A percentile compares a stretch with the other conserved stretches of the same genome.
phyloP scores from a whole-genome alignment of 768 basidiomycete species.

The Polyporus arcularius region DNA sequence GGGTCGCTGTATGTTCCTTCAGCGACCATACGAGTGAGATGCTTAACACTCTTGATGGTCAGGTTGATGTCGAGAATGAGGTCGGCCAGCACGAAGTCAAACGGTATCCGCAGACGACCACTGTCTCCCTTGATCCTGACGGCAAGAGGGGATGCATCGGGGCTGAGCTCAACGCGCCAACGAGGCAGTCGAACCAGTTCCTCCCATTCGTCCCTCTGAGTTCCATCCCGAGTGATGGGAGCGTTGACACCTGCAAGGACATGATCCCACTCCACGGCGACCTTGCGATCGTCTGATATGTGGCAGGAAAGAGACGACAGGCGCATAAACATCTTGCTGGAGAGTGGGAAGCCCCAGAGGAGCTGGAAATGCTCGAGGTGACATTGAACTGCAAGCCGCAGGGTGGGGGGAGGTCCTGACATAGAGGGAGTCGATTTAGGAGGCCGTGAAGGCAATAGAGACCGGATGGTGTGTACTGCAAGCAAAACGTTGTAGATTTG shows the following conservation, averaged over 20 bases:
- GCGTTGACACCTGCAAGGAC: conserved; percentile 62
- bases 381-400: conserved; percentile 26
- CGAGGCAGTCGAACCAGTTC: conserved; percentile 65
- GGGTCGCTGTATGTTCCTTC: conserved; percentile 54
- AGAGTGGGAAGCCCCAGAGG: conserved; percentile 44
- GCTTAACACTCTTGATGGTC: conserved; percentile 71
- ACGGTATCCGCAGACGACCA: conserved; percentile 76
- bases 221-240: conserved; percentile 38
- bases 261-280: conserved; percentile 42
- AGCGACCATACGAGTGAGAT: conserved; percentile 59
- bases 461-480: conserved; percentile 53
- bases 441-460: conserved; percentile 33
- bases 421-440: conserved; percentile 6
- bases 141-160: conserved; percentile 33
- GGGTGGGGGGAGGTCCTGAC: conserved; percentile 21
- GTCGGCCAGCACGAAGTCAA: conserved; percentile 73
- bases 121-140: conserved; percentile 62
- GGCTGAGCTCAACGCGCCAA: conserved; percentile 45
- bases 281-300: conserved; percentile 18
- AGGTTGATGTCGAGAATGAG: conserved; percentile 71
- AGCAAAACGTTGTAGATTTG: conserved; percentile 73
- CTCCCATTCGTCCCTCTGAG: conserved; percentile 61
- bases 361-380: conserved; percentile 50
- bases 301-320: conserved; percentile 27
- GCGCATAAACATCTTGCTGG: conserved; percentile 47